Percentiles rank a stretch among this genome's conserved stretches.
phyloP scores from a whole-genome alignment of 1,284 basidiomycete genomes.

The Marasmius tenuissimus region DNA sequence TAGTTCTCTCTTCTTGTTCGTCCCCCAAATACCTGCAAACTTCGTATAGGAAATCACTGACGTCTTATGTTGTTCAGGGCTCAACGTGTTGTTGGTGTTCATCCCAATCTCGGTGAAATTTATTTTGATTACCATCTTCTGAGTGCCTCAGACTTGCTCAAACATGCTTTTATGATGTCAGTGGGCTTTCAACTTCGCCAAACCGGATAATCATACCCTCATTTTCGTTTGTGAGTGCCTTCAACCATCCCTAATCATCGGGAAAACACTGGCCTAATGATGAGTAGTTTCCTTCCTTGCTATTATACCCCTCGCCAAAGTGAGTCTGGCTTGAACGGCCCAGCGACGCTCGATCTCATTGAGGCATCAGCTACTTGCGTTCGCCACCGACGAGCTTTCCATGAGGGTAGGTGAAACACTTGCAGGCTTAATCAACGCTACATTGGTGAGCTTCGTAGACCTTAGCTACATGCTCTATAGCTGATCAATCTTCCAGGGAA shows the following conservation, averaged over 20 bases:
- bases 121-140: slow-evolving; percentile 22
- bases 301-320: slow-evolving; percentile 77
- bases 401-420: slow-evolving; percentile 83
- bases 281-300: slow-evolving; percentile 66
- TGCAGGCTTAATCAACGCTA: slow-evolving; percentile 85
- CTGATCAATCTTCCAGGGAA: slow-evolving; percentile 49
- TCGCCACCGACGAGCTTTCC: slow-evolving; percentile 87
- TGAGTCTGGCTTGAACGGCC: slow-evolving; percentile 21
- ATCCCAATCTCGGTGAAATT: slow-evolving; percentile 59
- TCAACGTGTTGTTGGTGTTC: slow-evolving; percentile 58
- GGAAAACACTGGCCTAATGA: not conserved
- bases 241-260: not conserved
- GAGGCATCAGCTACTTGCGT: slow-evolving; percentile 65
- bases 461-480: not conserved
- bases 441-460: slow-evolving; percentile 54
- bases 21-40: slow-evolving; percentile 1
- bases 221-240: slow-evolving; percentile 68
- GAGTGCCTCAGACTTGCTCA: not conserved
- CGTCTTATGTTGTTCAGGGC: slow-evolving; percentile 39
- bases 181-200: slow-evolving; percentile 74
- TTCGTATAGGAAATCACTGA: not conserved
- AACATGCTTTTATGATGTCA: slow-evolving; percentile 22
- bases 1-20: slow-evolving; percentile 56
- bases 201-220: slow-evolving; percentile 53
- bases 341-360: not conserved